phyloP scores from a whole-genome alignment of 1,284 basidiomycete species.

The Apiotrichum siamense region DNA sequence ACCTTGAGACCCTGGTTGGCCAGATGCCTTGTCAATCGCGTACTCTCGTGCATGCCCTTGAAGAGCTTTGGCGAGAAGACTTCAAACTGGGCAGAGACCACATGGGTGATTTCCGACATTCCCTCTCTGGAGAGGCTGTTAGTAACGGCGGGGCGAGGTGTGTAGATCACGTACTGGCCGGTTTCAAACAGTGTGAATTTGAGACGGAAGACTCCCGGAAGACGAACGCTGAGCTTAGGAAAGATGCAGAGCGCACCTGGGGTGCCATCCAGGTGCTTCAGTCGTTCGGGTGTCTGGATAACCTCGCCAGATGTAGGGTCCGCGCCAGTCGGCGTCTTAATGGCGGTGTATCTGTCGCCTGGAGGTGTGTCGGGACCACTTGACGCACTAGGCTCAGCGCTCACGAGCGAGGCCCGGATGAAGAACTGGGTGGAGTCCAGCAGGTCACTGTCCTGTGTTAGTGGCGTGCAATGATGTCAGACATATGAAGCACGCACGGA shows the following conservation, averaged over 20 bases:
- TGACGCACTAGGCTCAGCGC: constrained; percentile 14
- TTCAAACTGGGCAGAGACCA: constrained; percentile 44
- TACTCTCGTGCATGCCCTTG: constrained; percentile 48
- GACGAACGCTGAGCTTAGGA: constrained; percentile 44
- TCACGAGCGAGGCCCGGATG: constrained; percentile 38
- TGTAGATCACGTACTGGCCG: constrained; percentile 29
- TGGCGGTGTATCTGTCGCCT: constrained; percentile 25
- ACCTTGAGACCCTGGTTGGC: constrained; percentile 48
- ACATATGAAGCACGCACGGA: constrained; percentile 5
- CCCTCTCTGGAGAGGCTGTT: constrained; percentile 21
- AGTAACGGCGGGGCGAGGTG: background rate
- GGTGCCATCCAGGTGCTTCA: constrained; percentile 39
- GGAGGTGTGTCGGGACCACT: background rate
- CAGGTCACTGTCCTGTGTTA: constrained; percentile 19
- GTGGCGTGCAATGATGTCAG: background rate
- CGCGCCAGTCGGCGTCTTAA: constrained; percentile 42
- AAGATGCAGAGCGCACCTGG: constrained; percentile 44
- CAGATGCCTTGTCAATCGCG: constrained; percentile 44
- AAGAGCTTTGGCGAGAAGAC: constrained; percentile 49
- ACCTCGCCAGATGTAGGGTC: constrained; percentile 47
- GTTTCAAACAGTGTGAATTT: constrained; percentile 46
- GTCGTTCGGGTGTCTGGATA: constrained; percentile 44
- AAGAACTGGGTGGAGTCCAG: constrained; percentile 37
- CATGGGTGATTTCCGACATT: constrained; percentile 31
- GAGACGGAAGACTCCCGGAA: constrained; percentile 46